Base-by-base conservation (phyloP, 306 rosid genomes). In the Prunus mume region DNA sequence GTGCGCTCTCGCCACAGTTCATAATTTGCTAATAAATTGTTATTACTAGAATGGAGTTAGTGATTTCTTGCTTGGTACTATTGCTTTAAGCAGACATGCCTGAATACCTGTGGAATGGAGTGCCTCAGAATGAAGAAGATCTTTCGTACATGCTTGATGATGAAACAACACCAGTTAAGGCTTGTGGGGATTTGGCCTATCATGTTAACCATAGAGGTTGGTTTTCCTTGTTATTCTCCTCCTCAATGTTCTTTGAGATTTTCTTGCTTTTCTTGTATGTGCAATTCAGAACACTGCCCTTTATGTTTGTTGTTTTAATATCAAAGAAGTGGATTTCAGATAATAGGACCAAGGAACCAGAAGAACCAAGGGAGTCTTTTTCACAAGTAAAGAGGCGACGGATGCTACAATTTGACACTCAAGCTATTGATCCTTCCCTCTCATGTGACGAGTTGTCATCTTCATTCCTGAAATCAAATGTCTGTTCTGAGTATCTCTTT, bases 111-210 rank as follows among this genome's bases (percentile, higher is more conserved):
- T 91, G 93, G 97, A 88, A 83, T 70, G 88, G 82, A 20, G 93
- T 83, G 72, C 80, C 92, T 74, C 85, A 81, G 80, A 90, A 85
- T 54, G 83, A 80, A 82, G 96, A 82, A 50, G 91, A 90, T 71
- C 73, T 87, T 62, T 86, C 97, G 24, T 85, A 76, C 75, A 81
- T 90, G 91, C 68, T 90, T n/a, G 93, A 87, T 72, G 94, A 89
- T 60, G 94, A 90, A 87, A 77, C 97, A 78, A 91, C 98, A 69
- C 98, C 98, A 24, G 89, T 89, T 70, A 94, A 91, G 83, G 96
- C 90, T 86, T 91, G 96, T 54, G 90, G 88, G 73, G 91, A 91
- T 69, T 86, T 89, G 79, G 88, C 88, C 24, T 85, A 78, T 79
- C 89, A 86, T 65, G 84, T 81, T 64, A 74, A 76, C 57, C 71